Evolutionary conservation across 2,329 filamentous ascomycete species (phyloP), one percentile per base, ranked within the genome.

Genomic region (Endothia cerciana): DNA sequence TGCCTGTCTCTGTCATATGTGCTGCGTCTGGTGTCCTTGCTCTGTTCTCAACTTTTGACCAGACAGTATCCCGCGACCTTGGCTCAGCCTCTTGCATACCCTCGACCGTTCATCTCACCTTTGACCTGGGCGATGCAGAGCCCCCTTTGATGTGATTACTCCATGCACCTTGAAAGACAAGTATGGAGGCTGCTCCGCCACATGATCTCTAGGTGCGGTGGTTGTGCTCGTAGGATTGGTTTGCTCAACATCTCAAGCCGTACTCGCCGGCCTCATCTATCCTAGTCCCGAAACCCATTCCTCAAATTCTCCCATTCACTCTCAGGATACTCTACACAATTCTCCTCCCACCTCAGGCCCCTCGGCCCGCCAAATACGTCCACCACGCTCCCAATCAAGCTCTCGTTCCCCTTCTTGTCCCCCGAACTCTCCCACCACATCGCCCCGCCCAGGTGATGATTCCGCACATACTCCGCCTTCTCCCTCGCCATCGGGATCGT

Each of bases 351-450:
- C 68, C 87, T 80, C 41, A 92, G 77, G 1, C 72, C 76, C 4
- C 71, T 70, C 0, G 77, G 74, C 0, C 88, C 87, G 22, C 88
- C 89, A 13, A 92, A 76, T 0, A 77, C 79, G 40, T 85, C 80
- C 1, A 91, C 86, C 19, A 89, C 87, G 17, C 84, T 88, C 7
- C 77, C 79, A 64, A 94, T 93, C 73, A 97, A 75, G 71, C 91
- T 94, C 62, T 83, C 77, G 0, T 83, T 80, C 0, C 87, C 88
- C 2, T 77, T 74, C 74, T 88, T 89, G 75, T 97, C 94, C 0
- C 87, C 89, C 73, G 90, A 94, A 72, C 88, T 92, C 80, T 97
- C 94, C 93, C 93, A 97, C 93, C 93, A 98, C 94, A 98, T 97
- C n/a, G 86, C 92, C 22, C 94, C 94, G 1, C 93, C 94, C 0